A percentile compares a stretch with the other conserved stretches of the same genome.
These are phyloP conservation scores for Saccharomycopsis fibuligera DNA, from an alignment of 805 yeast species.

Conservation along the genomic window DNA sequence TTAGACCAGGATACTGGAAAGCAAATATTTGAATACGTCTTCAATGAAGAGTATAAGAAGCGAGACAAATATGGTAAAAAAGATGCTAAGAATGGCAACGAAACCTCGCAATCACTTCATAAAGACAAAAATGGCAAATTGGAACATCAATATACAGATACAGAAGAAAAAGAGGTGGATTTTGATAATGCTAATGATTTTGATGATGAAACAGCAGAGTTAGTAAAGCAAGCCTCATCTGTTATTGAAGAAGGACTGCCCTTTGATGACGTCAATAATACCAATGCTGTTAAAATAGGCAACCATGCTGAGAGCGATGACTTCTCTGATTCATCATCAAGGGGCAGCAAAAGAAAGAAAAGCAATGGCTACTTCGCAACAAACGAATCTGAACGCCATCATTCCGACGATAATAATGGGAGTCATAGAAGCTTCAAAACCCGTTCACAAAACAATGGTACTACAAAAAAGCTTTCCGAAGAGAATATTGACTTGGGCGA, in stretches of 20 bases:
- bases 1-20: constrained; percentile 67
- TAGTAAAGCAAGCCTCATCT: no score
- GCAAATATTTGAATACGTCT: constrained; percentile 58
- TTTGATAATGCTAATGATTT: constrained; percentile 21
- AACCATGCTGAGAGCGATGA: background rate
- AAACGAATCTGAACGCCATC: background rate
- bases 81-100: background rate
- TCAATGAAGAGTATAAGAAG: constrained; percentile 47
- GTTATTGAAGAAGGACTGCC: no score
- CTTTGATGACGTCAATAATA: constrained; percentile 12
- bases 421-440: background rate
- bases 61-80: constrained; percentile 2
- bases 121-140: constrained; percentile 16
- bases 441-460: background rate
- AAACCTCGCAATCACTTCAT: constrained; percentile 2
- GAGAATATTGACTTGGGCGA: background rate
- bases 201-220: no score
- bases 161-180: constrained; percentile 17
- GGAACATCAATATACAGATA: constrained; percentile 14
- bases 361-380: background rate
- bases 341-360: background rate
- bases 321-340: background rate
- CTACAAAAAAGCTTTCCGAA: background rate
- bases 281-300: background rate
- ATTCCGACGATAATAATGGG: background rate